Percentiles rank a stretch among this genome's conserved stretches.
phyloP scores from a whole-genome alignment of 768 basidiomycete genomes.

The Phlebiopsis flavidoalba region DNA sequence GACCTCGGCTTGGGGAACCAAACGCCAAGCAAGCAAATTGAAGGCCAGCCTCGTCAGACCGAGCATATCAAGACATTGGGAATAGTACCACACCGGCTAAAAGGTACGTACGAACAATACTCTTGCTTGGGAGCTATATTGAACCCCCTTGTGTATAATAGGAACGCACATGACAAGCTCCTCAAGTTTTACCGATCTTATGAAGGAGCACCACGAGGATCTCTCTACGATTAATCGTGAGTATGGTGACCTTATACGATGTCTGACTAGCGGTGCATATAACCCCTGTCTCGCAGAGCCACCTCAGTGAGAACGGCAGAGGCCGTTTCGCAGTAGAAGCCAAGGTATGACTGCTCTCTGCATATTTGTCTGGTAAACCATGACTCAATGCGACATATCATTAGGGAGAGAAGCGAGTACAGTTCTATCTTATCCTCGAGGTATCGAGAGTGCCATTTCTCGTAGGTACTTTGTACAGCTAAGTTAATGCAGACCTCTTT shows the following conservation, averaged over 20 bases:
- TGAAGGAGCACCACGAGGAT: conserved; percentile 85
- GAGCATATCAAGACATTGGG: conserved; percentile 85
- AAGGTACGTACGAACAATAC: conserved; percentile 46
- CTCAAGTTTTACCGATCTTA: conserved; percentile 71
- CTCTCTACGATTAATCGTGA: conserved; percentile 79
- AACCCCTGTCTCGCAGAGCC: conserved; percentile 51
- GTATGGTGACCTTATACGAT: conserved; percentile 22
- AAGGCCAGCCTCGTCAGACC: conserved; percentile 71
- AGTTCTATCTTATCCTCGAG: conserved; percentile 82
- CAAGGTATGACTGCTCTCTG: conserved; percentile 42
- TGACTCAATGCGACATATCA: conserved; percentile 2
- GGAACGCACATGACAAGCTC: conserved; percentile 80
- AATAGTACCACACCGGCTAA: conserved; percentile 70
- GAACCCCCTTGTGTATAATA: conserved; percentile 32
- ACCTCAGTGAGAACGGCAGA: conserved; percentile 95
- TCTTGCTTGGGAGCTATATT: not conserved
- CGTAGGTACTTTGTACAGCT: conserved; percentile 8
- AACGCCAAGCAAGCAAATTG: conserved; percentile 80
- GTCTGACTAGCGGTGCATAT: not conserved
- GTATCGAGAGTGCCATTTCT: conserved; percentile 33
- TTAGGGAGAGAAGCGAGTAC: conserved; percentile 79
- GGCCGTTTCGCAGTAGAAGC: conserved; percentile 77
- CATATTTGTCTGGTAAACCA: not conserved
- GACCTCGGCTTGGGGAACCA: conserved; percentile 88
- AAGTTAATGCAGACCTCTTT: not conserved